phyloP scores from a whole-genome alignment of 2,329 filamentous ascomycete species.

The Xylariomycetidae sp. region DNA sequence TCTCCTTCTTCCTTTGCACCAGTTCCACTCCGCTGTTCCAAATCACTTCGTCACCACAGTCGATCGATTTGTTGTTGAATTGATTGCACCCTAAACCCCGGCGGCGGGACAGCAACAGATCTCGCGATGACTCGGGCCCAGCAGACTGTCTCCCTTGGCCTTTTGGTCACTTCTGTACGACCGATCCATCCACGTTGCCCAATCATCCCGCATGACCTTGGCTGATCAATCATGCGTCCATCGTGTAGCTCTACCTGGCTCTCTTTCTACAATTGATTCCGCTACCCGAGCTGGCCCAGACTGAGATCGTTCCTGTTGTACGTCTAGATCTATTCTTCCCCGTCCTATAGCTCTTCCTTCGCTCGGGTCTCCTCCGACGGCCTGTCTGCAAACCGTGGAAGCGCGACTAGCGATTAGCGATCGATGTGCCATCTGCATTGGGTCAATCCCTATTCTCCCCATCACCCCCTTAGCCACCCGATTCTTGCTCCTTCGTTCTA shows the following conservation, averaged over 20 bases:
- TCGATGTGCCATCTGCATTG: no score
- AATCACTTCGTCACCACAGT: no score
- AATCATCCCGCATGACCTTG: not conserved
- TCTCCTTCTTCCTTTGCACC: no score
- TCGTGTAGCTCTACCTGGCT: constrained; percentile 77
- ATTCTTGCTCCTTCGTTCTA: not conserved
- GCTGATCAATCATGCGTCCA: constrained; percentile 8
- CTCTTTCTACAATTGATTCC: constrained; percentile 81
- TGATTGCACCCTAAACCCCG: no score
- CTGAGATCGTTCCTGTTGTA: constrained; percentile 86
- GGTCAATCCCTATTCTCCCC: no score
- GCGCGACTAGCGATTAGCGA: no score
- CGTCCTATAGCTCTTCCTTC: not conserved
- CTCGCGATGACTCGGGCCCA: constrained; percentile 96
- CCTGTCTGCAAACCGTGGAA: no score
- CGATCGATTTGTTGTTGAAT: no score
- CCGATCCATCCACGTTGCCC: constrained; percentile 3
- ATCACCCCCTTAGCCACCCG: not conserved
- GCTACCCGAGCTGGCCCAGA: constrained; percentile 70
- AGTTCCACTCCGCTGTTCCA: no score
- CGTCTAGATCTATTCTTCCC: constrained; percentile 29
- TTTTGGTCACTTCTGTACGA: constrained; percentile 82
- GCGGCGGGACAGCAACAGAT: no score
- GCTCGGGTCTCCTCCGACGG: no score
- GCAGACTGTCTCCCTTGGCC: constrained; percentile 83